Evolutionary conservation across 1,284 basidiomycete species (phyloP).

Genomic region (Malassezia sympodialis): DNA sequence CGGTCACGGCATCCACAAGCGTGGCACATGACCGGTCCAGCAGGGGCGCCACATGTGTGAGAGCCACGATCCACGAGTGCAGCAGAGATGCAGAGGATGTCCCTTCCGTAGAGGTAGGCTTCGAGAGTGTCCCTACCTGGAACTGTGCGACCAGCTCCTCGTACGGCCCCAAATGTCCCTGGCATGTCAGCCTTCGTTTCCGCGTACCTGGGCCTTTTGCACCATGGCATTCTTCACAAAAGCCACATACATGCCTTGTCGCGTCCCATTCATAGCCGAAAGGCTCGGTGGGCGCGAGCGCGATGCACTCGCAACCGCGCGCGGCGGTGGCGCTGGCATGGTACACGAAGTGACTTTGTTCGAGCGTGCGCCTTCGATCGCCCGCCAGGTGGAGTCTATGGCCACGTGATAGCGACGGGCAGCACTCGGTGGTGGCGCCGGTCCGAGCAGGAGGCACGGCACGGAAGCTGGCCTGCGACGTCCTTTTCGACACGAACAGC

Average conservation of each 20-base stretch:
- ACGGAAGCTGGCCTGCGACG: not conserved
- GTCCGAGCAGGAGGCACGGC: not conserved
- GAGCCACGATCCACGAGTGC: slow-evolving; percentile 50
- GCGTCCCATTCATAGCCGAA: slow-evolving; percentile 2
- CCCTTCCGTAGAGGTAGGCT: not conserved
- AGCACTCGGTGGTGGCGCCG: not conserved
- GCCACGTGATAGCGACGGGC: slow-evolving; percentile 2
- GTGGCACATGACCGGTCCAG: slow-evolving; percentile 65
- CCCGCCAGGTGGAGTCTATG: not conserved
- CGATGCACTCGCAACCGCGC: not conserved
- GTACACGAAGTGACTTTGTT: not conserved
- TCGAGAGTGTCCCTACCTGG: slow-evolving; percentile 19
- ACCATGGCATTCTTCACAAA: slow-evolving; percentile 72
- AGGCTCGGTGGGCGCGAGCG: not conserved
- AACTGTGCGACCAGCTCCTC: slow-evolving; percentile 55
- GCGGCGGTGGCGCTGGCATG: slow-evolving; percentile 14
- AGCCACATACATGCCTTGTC: slow-evolving; percentile 67
- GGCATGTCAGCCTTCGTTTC: not conserved
- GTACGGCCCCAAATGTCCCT: slow-evolving; percentile 46
- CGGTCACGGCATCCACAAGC: slow-evolving; percentile 76
- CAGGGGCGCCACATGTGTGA: slow-evolving; percentile 56
- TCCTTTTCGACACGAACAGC: not conserved
- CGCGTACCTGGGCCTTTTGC: slow-evolving; percentile 60
- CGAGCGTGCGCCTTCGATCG: not conserved
- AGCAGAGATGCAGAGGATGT: slow-evolving; percentile 27